Percentiles rank a stretch among this genome's conserved stretches.
phyloP scores from a whole-genome alignment of 148 eudicot species.

The Dianthus caryophyllus region DNA sequence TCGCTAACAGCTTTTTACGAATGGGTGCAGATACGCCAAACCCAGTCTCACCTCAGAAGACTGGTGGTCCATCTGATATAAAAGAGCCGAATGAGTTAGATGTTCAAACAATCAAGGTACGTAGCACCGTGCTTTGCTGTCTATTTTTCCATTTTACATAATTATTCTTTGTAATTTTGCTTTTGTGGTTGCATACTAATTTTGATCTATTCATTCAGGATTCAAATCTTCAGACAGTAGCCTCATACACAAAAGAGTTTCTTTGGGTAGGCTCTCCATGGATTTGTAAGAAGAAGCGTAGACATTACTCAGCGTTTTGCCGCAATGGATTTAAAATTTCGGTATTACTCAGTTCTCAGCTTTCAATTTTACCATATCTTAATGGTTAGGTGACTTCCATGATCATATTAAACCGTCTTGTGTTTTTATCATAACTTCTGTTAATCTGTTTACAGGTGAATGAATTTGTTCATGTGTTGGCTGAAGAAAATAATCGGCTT shows the following conservation, averaged over 20 bases:
- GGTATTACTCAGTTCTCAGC: conserved; percentile 27
- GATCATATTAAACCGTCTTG: no score
- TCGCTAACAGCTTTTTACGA: background rate
- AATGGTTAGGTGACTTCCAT: background rate
- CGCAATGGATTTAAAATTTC: conserved; percentile 64
- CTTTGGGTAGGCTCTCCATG: conserved; percentile 66
- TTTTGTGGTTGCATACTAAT: background rate
- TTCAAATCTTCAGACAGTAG: conserved; percentile 28
- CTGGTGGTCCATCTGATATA: conserved; percentile 24
- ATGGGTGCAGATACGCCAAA: conserved; percentile 26
- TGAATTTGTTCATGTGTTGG: conserved; percentile 75
- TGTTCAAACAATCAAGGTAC: conserved; percentile 39
- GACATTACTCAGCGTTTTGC: conserved; percentile 53
- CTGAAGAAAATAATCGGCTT: conserved; percentile 66
- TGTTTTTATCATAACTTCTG: background rate
- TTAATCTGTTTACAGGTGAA: conserved; percentile 40
- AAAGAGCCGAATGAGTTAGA: conserved; percentile 23
- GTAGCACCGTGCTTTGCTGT: background rate
- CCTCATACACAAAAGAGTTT: conserved; percentile 30
- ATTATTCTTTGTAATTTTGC: background rate
- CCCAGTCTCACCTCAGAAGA: conserved; percentile 24
- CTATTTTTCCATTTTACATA: background rate
- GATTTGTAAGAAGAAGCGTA: conserved; percentile 60
- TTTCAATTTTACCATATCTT: background rate
- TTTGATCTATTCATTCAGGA: conserved; percentile 29